Percentiles rank a stretch among this genome's conserved stretches.
phyloP scores from a whole-genome alignment of 179 eudicot species.

The Drosera spatulata region DNA sequence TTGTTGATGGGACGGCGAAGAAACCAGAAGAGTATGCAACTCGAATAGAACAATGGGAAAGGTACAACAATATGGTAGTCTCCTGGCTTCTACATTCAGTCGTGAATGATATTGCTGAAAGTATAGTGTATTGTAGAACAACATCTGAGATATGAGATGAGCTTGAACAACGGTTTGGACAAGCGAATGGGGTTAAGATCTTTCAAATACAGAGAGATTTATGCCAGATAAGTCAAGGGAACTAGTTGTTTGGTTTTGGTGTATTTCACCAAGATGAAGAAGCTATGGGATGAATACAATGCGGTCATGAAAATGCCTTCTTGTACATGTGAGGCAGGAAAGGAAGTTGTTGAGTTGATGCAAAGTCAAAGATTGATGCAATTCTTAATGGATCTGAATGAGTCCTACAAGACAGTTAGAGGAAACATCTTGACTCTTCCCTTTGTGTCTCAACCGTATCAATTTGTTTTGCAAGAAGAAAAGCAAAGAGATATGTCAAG shows the following conservation, averaged over 20 bases:
- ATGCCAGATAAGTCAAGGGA: too few species aligned
- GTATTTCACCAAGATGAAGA: too few species aligned
- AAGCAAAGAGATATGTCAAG: too few species aligned
- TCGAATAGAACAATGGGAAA: neutral
- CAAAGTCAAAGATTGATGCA: neutral
- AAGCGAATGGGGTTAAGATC: neutral
- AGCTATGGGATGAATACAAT: too few species aligned
- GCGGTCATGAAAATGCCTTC: neutral
- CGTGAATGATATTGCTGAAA: neutral
- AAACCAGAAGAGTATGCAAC: neutral
- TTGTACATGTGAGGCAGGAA: neutral
- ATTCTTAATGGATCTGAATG: too few species aligned
- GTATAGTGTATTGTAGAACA: neutral
- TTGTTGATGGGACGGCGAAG: neutral
- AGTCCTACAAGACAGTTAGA: neutral
- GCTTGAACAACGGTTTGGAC: neutral
- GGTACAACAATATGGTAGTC: neutral
- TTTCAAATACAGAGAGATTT: too few species aligned
- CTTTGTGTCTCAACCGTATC: neutral
- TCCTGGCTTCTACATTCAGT: conserved; percentile 3
- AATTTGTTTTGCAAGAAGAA: conserved; percentile 1
- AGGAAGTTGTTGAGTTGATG: neutral
- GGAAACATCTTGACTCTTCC: conserved; percentile 1
- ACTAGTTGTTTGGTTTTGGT: too few species aligned
- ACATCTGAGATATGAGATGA: neutral